Evolutionary conservation across 164 flowering plant species (phyloP).

Genomic region (Umbellularia californica): DNA sequence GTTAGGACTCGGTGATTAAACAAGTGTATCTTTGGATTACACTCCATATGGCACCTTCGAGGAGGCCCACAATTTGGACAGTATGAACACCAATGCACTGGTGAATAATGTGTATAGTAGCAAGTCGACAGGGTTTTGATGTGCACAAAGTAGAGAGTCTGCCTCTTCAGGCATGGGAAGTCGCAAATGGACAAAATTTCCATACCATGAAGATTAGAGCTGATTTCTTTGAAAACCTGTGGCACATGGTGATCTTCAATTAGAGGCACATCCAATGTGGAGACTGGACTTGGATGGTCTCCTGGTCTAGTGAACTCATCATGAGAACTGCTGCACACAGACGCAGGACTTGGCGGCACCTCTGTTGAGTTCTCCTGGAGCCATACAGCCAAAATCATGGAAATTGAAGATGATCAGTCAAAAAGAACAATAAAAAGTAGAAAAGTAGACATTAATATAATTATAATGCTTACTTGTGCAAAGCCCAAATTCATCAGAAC

Average conservation of each 20-base stretch:
- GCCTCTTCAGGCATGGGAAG: too few species aligned
- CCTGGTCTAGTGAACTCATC: constrained; percentile 55
- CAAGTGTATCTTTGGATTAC: too few species aligned
- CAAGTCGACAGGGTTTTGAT: too few species aligned
- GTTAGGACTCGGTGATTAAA: too few species aligned
- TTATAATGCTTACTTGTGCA: constrained; percentile 44
- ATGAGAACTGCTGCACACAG: constrained; percentile 69
- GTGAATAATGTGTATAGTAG: too few species aligned
- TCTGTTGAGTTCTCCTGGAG: constrained; percentile 87
- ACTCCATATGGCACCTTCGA: too few species aligned
- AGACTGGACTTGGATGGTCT: constrained; percentile 51
- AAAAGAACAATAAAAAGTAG: neutral
- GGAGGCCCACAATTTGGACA: too few species aligned
- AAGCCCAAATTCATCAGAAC: constrained; percentile 39
- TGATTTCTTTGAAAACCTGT: constrained; percentile 65
- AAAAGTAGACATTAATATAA: neutral
- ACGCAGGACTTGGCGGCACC: constrained; percentile 99
- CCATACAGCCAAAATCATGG: neutral
- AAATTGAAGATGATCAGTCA: neutral
- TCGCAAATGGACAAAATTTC: neutral
- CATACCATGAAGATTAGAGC: constrained; percentile 71
- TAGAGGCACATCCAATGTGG: constrained; percentile 52
- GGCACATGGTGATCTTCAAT: constrained; percentile 44
- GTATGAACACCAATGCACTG: too few species aligned
- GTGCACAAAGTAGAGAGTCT: too few species aligned